Percentiles rank a stretch among this genome's conserved stretches.
phyloP scores from a whole-genome alignment of 768 basidiomycete genomes.

The Lactarius hatsudake region DNA sequence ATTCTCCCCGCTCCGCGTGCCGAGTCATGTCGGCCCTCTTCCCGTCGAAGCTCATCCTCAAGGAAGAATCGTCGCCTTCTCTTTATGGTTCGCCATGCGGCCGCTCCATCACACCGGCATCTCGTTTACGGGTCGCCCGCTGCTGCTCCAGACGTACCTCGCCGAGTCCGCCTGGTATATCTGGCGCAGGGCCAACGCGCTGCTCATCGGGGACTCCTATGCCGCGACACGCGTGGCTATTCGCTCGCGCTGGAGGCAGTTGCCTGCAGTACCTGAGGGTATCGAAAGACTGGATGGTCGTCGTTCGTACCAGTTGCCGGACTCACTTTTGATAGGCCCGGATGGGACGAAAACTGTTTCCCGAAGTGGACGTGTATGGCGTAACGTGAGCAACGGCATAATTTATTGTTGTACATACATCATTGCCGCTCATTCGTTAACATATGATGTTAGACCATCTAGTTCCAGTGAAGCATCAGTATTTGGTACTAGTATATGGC shows the following conservation, averaged over 20 bases:
- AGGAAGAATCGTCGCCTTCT: slow-evolving; percentile 20
- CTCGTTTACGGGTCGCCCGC: slow-evolving; percentile 42
- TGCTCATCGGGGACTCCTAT: slow-evolving; percentile 51
- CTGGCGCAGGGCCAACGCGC: slow-evolving; percentile 48
- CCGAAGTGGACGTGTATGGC: not conserved
- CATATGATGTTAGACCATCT: too few species aligned
- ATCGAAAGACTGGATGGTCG: slow-evolving; percentile 54
- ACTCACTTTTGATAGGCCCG: slow-evolving; percentile 42
- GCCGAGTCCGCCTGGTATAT: slow-evolving; percentile 48
- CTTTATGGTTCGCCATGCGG: slow-evolving; percentile 30
- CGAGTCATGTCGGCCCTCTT: slow-evolving; percentile 63
- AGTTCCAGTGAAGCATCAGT: too few species aligned
- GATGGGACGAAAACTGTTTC: slow-evolving; percentile 13
- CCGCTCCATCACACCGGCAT: slow-evolving; percentile 30
- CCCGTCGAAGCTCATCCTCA: slow-evolving; percentile 47
- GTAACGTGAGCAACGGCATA: too few species aligned
- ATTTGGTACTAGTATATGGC: too few species aligned
- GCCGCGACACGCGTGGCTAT: slow-evolving; percentile 24
- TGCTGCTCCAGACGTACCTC: slow-evolving; percentile 60
- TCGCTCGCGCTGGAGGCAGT: not conserved
- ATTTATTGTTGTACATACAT: not conserved
- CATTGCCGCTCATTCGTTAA: too few species aligned
- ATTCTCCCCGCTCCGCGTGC: slow-evolving; percentile 41
- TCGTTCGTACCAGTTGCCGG: slow-evolving; percentile 58
- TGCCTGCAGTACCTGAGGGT: slow-evolving; percentile 38